Percentiles rank a stretch among this genome's conserved stretches.
These are phyloP conservation scores for Kuraishia cidri DNA, from an alignment of 805 yeast genomes.

Conservation along the genomic window DNA sequence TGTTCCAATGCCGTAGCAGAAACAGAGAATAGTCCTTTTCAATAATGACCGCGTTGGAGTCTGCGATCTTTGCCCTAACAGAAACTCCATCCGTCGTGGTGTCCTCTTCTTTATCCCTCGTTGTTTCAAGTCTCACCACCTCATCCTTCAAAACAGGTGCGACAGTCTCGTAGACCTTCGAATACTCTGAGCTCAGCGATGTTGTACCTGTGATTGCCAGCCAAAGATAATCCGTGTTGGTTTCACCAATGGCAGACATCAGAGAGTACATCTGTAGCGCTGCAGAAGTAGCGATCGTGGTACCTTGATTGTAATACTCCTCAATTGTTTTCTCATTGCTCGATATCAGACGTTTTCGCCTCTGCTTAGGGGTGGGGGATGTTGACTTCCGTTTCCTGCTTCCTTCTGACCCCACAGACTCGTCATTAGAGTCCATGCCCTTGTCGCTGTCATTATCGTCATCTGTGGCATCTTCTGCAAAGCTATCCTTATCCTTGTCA, in stretches of 20 bases:
- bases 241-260: slow-evolving; percentile 75
- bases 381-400: slow-evolving; percentile 20
- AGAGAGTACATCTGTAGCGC: slow-evolving; percentile 77
- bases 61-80: slow-evolving; percentile 15
- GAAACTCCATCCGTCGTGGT: slow-evolving; percentile 19
- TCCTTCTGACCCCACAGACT: slow-evolving; percentile 16
- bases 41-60: slow-evolving; percentile 34
- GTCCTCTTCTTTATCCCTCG: slow-evolving; percentile 10
- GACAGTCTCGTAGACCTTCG: slow-evolving; percentile 63
- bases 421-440: slow-evolving; percentile 19
- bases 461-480: slow-evolving; percentile 21
- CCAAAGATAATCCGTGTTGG: slow-evolving; percentile 68
- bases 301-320: slow-evolving; percentile 77
- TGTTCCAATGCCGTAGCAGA: slow-evolving; percentile 84
- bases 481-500: slow-evolving; percentile 21
- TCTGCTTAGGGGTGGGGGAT: slow-evolving; percentile 22
- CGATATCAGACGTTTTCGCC: slow-evolving; percentile 27
- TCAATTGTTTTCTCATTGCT: slow-evolving; percentile 52
- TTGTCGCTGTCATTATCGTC: slow-evolving; percentile 17
- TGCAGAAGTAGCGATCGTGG: slow-evolving; percentile 64
- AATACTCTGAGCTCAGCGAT: slow-evolving; percentile 64
- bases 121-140: slow-evolving; percentile 56
- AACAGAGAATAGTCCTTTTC: slow-evolving; percentile 85
- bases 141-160: slow-evolving; percentile 77
- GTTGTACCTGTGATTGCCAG: slow-evolving; percentile 82